Conservation (phyloP, 768 basidiomycete species). For the Phlebiopsis flavidoalba region DNA sequence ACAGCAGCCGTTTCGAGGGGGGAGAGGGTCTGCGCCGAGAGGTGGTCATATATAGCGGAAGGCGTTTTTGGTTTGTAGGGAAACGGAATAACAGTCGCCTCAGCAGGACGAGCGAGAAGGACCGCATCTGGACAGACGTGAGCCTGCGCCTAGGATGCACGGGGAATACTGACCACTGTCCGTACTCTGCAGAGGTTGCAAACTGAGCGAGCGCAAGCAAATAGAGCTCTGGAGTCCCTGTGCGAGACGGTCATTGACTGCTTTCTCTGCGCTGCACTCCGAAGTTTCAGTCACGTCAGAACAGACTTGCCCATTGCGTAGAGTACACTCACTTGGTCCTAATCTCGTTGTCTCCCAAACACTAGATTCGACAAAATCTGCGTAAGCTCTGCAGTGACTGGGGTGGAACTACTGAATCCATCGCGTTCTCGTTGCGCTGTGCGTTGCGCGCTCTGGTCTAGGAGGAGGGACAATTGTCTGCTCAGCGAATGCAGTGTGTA, state of each 20-base stretch:
- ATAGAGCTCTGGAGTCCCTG: slow-evolving; percentile 77
- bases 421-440: slow-evolving; percentile 1
- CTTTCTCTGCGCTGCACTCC: slow-evolving; percentile 60
- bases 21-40: slow-evolving; percentile 58
- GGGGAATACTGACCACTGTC: slow-evolving; percentile 58
- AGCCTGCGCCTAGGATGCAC: not conserved
- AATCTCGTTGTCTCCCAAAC: slow-evolving; percentile 78
- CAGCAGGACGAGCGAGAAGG: slow-evolving; percentile 77
- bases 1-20: slow-evolving; percentile 68
- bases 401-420: slow-evolving; percentile 38
- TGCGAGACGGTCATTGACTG: slow-evolving; percentile 74
- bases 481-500: not conserved
- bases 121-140: slow-evolving; percentile 58
- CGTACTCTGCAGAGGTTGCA: slow-evolving; percentile 67
- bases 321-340: slow-evolving; percentile 50
- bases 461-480: not conserved
- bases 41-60: slow-evolving; percentile 76
- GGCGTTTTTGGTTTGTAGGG: slow-evolving; percentile 27
- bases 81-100: slow-evolving; percentile 72
- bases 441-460: not conserved
- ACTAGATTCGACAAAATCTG: slow-evolving; percentile 85
- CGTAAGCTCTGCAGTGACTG: slow-evolving; percentile 74
- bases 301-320: not conserved
- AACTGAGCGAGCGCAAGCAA: slow-evolving; percentile 77
- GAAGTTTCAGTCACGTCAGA: slow-evolving; percentile 2